Evolutionary conservation across 441 rosid genomes (phyloP).

Genomic region (Lepidium campestre): DNA sequence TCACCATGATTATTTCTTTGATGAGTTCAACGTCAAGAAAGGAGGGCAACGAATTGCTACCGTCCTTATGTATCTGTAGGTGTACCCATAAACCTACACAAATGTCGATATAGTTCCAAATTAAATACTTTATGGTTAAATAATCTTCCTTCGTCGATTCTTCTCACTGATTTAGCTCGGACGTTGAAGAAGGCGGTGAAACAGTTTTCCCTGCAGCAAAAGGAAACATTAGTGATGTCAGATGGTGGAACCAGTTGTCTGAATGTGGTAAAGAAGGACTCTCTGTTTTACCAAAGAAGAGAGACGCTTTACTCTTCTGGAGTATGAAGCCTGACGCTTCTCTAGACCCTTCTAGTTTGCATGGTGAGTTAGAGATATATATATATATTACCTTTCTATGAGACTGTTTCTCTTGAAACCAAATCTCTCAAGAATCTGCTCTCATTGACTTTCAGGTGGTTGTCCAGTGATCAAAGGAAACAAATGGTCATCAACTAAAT

Average conservation of each 20-base stretch:
- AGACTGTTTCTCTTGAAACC: too few relatives aligned
- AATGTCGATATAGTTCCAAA: neutral
- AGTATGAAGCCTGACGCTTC: constrained; percentile 51
- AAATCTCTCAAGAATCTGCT: neutral
- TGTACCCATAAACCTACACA: constrained; percentile 9
- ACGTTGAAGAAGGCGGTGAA: constrained; percentile 79
- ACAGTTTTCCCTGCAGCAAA: constrained; percentile 58
- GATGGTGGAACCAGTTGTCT: constrained; percentile 22
- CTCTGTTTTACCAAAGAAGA: constrained; percentile 54
- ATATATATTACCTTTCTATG: too few relatives aligned
- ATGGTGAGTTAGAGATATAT: constrained; percentile 34
- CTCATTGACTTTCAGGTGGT: constrained; percentile 50
- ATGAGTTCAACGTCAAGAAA: constrained; percentile 45
- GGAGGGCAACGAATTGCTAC: constrained; percentile 68
- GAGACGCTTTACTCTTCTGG: constrained; percentile 72
- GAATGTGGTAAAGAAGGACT: constrained; percentile 40
- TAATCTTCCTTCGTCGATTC: constrained; percentile 5
- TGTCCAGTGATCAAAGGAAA: constrained; percentile 80
- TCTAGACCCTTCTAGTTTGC: constrained; percentile 56
- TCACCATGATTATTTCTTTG: constrained; percentile 57
- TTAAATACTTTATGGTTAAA: neutral
- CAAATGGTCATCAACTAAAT: constrained; percentile 94
- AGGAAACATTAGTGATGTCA: constrained; percentile 38
- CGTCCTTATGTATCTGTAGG: constrained; percentile 63
- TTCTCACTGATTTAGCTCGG: constrained; percentile 32